Evolutionary conservation across 495 filamentous ascomycete species (phyloP), one percentile per base, ranked within the genome.

Genomic region (Hypoxylon rickii): DNA sequence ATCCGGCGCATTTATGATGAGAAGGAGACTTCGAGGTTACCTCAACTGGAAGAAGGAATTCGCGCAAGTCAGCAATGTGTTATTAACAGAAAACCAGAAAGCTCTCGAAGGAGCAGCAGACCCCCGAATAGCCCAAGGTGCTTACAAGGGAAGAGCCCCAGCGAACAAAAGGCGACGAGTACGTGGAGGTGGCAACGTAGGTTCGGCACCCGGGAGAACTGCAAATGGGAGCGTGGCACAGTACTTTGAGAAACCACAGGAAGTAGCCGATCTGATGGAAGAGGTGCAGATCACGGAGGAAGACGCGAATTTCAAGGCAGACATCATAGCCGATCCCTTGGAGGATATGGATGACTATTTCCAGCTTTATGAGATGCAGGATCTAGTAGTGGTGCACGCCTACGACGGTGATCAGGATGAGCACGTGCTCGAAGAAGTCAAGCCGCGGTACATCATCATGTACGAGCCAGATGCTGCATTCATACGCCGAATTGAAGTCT

Each of bases 381-480:
- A 96, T 59, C 75, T 97, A 18, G 80, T 96, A 16, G 83, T 96
- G 40, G 78, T 97, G 34, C 94, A 97, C 70, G 89, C 94, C 2
- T 98, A 96, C 69, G 77, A 79, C 1, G 94, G 92, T 7, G 94
- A 98, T 67, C 89, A 92, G 79, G 95, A 97, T 73, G 95, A 97
- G 63, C 89, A 96, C 70, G 78, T 97, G 16, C 80, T 98, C 1
- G 95, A 97, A 67, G 94, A 98, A 73, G 77, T 92, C 50, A 90
- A 88, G 47, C 94, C 94, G 1, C 85, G 89, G 32, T 97, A 96
- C 71, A 90, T 98, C 38, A 89, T 98, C 66, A 97, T 98, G 94
- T 98, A 97, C 70, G 93, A 97, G 67, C 92, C 95, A 13, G 92
- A 97, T 62, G 82, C 92, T n/a, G 84, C 92, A 3, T 98, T 98